phyloP scores from a whole-genome alignment of 2,329 filamentous ascomycete genomes.

The Diaporthe helianthi region DNA sequence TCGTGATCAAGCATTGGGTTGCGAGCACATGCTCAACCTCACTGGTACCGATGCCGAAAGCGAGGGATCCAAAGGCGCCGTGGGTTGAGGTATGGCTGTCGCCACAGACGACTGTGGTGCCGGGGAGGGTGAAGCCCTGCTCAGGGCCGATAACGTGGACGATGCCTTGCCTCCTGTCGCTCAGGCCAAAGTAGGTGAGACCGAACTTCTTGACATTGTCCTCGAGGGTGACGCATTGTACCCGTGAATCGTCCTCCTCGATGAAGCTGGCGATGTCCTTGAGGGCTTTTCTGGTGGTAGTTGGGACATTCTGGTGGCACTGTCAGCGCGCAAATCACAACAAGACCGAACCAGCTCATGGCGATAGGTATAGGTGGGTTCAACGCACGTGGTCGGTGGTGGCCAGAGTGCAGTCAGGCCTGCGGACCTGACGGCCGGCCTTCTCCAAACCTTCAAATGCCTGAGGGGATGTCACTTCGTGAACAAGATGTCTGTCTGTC shows the following conservation, averaged over 20 bases:
- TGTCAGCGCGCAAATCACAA: conserved; percentile 4
- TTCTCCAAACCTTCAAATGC: conserved; percentile 96
- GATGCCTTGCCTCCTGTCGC: conserved; percentile 96
- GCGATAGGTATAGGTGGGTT: neutral
- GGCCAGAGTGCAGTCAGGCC: conserved; percentile 95
- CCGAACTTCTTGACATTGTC: conserved; percentile 97
- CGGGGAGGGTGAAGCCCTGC: conserved; percentile 97
- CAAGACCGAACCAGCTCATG: neutral
- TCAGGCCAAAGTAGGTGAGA: conserved; percentile 95
- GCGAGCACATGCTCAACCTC: conserved; percentile 98
- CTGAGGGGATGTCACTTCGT: conserved; percentile 99
- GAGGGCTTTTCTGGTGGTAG: conserved; percentile 86
- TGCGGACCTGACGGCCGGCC: conserved; percentile 83
- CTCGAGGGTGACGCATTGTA: conserved; percentile 95
- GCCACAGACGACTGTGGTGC: conserved; percentile 95
- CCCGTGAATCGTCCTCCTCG: conserved; percentile 89
- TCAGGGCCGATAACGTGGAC: conserved; percentile 98
- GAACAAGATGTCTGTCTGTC: conserved; percentile 89
- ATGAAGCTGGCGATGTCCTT: conserved; percentile 95
- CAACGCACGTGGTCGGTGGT: conserved; percentile 91
- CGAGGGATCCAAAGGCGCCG: conserved; percentile 92
- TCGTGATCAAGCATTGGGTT: conserved; percentile 93
- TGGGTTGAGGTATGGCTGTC: conserved; percentile 99
- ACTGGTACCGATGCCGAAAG: conserved; percentile 96
- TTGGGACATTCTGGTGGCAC: conserved; percentile 82